These are phyloP conservation scores for Acanthamoeba triangularis DNA, from an alignment of 208 protist genomes.

Conservation along the genomic window DNA sequence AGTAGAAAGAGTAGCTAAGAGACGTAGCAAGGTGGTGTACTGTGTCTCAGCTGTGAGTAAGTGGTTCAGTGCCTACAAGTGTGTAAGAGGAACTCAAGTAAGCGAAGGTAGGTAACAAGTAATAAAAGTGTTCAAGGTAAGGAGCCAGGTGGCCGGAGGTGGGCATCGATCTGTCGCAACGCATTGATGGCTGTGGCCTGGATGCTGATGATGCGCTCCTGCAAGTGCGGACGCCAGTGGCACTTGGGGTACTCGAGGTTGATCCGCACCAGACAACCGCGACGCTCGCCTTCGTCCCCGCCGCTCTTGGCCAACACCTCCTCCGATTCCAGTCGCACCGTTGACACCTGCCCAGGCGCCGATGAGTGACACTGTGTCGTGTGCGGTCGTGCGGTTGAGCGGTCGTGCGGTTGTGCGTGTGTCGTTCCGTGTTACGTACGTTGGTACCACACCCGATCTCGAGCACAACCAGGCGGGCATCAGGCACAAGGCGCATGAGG, in stretches of 20 bases:
- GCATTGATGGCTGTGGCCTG: not conserved
- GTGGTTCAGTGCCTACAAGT: no score
- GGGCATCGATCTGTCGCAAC: not conserved
- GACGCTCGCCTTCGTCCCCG: not conserved
- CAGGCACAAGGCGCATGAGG: not conserved
- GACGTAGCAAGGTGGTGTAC: no score
- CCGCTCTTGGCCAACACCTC: constrained; percentile 1
- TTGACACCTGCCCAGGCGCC: constrained; percentile 14
- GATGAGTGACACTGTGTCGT: no score
- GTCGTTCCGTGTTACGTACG: no score
- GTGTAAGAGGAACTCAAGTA: no score
- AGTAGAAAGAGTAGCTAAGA: not conserved
- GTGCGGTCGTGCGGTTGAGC: no score
- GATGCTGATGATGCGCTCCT: constrained; percentile 9
- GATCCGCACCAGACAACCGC: not conserved
- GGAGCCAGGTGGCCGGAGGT: no score
- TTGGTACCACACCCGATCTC: constrained; percentile 57
- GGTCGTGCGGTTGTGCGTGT: no score
- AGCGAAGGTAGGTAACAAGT: no score
- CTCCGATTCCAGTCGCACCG: constrained; percentile 23
- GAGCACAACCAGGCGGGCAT: constrained; percentile 30
- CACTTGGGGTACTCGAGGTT: constrained; percentile 43
- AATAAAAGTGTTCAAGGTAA: no score
- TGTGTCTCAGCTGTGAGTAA: no score
- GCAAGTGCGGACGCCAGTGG: constrained; percentile 31